Evolutionary conservation across 1,284 basidiomycete species (phyloP), one percentile per base, ranked within the genome.

Genomic region (Trametes sp.): DNA sequence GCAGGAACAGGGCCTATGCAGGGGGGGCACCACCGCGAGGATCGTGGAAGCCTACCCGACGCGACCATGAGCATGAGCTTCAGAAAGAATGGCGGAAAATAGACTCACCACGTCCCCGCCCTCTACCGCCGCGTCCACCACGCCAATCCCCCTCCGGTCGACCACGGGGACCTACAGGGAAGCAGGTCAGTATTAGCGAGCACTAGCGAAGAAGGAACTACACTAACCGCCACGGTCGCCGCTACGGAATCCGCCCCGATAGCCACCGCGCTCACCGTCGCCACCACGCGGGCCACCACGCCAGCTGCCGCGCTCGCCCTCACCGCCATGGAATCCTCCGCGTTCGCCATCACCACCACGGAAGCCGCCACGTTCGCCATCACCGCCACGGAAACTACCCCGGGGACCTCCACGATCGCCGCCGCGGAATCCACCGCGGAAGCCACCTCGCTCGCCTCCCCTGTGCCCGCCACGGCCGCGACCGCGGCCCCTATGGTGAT

Each of bases 41-140:
- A n/a, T 68, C 66, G 36, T 59, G 62, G 42, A 57, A 62, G 8
- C 66, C 66, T 68, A 55, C 6, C 33, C 26, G 16, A 49, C 16
- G 35, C 7, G 57, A 21, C 10, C 35, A 13, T n/a, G 57, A 14
- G 58, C 45, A 13, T 23, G 26, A 19, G 11, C n/a, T 6, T 4
- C 42, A 36, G 36, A 24, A 24, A 38, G 52, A 13, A n/a, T 42
- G 41, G 19, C 45, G 21, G n/a, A n/a, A n/a, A n/a, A 42, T 45
- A 36, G 19, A 52, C 71, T 63, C 46, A 72, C 77, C 75, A 36
- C 76, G 73, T 50, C 80, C 82, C 50, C 83, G 78, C 0, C 81
- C 79, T 23, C 82, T 76, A 2, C 81, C 80, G 53, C 81, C 78
- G 41, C 82, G 77, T 19, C 79, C 78, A 2, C 74, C 74, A 33